Evolutionary conservation across 139 green algal species (phyloP), one percentile per base, ranked within the genome.

Genomic region (Coccomyxa sp.): DNA sequence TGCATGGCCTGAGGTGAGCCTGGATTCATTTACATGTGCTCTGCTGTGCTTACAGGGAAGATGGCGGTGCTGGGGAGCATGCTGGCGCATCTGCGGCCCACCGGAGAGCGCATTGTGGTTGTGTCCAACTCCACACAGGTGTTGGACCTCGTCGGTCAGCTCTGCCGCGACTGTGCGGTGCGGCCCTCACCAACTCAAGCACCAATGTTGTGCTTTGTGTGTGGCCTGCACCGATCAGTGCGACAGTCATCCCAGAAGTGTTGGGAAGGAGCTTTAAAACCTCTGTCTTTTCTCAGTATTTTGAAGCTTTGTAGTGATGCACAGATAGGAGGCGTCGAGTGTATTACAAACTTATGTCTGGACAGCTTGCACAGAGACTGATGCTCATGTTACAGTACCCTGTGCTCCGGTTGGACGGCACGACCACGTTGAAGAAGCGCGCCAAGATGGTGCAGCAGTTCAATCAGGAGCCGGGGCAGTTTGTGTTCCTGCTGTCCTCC

Each of bases 401-500:
- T 21, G 93, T 90, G 63, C 82, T 99, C 82, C 91, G 95, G 12
- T 90, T 99, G 82, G 96, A 99, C 82, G 97, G 97, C 76, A 93
- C 85, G 75, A 98, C 94, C 10, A 91, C 88, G 80, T 94, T 98
- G 81, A 94, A 83, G 85, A 99, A 99, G 90, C 86, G 97, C 1
- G 90, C 98, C 89, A 98, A 98, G 88, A 93, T 99, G 76, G 97
- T 99, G 45, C 90, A 94, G 86, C 38, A 85, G 25, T 93, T 91
- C 82, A 91, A 90, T 31, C 86, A 93, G 63, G 31, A 32, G 0
- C 74, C 94, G 58, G 76, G 91, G 77, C 91, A 98, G 85, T 99
- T 99, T 92, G 96, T 96, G 3, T 99, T 99, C 84, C 86, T 99
- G 83, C 94, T 99, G 25, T 96, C 88, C 85, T 93, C 83, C 87